Base-by-base conservation (phyloP, 805 yeast species). In the Metschnikowia cubensis region DNA sequence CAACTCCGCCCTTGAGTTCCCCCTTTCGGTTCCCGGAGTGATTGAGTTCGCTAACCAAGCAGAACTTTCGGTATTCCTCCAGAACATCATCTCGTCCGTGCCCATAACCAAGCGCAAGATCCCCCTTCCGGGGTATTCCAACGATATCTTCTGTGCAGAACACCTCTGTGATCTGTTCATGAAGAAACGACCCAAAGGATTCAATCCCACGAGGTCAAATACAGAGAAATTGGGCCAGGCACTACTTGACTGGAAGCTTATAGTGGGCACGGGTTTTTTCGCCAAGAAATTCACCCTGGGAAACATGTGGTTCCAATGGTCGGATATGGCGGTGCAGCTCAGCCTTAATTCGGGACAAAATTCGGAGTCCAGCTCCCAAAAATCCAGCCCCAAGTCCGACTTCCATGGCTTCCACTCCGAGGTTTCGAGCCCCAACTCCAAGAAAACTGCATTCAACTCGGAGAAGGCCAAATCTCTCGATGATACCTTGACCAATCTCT, bases 221-320 rank as follows among this genome's bases (percentile, higher is more conserved):
- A 51, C 73, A 7, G 78, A 74, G 50, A 66, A 63, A 45, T 63
- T 73, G 52, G 77, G 78, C 7, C 78, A 74, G 57, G 52, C 62
- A 1, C 61, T 74, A 8, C 21, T 73, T 13, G 75, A 73, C 50
- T 53, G 59, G 48, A 70, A 66, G 47, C 53, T 73, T 10, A 52
- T 72, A 5, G 51, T 58, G 0, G 66, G 69, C 1, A 64, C 71
- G 3, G 67, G 70, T 3, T 57, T 72, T 38, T 58, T 73, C 41
- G 59, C 65, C 6, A 66, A 58, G 49, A 70, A 69, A 53, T 74
- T 74, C 54, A 70, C 59, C 47, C 68, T 73, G 49, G 75, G 71
- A 48, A 70, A 69, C 3, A 65, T 70, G 71, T 72, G 76, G 76
- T 70, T 71, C 42, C 77, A 74, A 54, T 73, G 77, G 77, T 59